Conservation (phyloP, 192 early-diverging fungal species). For the Dissophora globulifera region DNA sequence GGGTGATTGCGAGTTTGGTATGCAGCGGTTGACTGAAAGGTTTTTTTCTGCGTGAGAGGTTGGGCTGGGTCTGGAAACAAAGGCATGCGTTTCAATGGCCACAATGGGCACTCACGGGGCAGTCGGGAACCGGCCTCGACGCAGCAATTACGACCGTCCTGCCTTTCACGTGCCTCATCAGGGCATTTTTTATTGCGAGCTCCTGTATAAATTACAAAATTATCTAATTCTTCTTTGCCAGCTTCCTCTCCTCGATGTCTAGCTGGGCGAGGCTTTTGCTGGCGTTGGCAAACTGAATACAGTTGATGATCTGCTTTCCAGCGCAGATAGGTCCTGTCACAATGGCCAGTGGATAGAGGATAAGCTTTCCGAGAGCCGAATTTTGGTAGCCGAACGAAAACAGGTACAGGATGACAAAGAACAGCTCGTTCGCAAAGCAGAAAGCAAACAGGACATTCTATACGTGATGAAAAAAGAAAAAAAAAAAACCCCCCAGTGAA, state of each 20-base stretch:
- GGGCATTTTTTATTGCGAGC: no score
- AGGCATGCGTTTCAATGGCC: no score
- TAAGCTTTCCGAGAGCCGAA: conserved; percentile 42
- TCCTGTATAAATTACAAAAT: no score
- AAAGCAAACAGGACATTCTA: conserved; percentile 88
- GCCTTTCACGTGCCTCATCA: not conserved
- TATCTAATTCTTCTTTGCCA: conserved; percentile 32
- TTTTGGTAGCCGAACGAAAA: conserved; percentile 54
- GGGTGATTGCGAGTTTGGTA: no score
- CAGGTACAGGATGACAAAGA: conserved; percentile 92
- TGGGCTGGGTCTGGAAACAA: no score
- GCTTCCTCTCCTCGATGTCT: conserved; percentile 69
- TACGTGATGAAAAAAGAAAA: conserved; percentile 2
- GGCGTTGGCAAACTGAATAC: conserved; percentile 93
- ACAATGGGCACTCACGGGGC: not conserved
- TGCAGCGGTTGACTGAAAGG: no score
- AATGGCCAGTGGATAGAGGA: conserved; percentile 19
- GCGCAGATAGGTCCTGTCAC: conserved; percentile 72
- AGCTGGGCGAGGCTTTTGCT: conserved; percentile 76
- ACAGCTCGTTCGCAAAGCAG: conserved; percentile 92
- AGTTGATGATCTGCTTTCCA: conserved; percentile 93
- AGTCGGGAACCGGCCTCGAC: not conserved
- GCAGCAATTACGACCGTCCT: no score
- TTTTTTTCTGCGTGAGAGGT: no score
- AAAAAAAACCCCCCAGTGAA: no score